These are phyloP conservation scores for Themeda triandra DNA, from an alignment of 176 grass and related monocot species.

Conservation along the genomic window DNA sequence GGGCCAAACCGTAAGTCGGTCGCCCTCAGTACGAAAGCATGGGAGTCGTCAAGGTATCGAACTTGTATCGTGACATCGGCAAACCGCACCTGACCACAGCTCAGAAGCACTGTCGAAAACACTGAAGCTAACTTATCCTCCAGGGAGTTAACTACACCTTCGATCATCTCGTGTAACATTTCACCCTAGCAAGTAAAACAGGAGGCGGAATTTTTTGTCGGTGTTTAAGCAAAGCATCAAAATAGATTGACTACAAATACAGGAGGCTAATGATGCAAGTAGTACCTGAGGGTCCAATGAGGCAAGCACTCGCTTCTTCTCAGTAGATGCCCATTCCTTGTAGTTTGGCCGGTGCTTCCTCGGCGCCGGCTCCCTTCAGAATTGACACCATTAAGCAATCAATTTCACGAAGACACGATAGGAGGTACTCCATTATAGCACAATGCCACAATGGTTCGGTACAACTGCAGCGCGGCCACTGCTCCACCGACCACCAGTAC, in stretches of 20 bases:
- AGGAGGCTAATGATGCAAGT: neutral
- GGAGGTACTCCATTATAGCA: neutral
- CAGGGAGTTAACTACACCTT: conserved; percentile 52
- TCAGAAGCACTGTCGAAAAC: conserved; percentile 47
- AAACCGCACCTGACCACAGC: conserved; percentile 51
- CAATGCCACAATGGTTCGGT: neutral
- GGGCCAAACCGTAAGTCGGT: conserved; percentile 46
- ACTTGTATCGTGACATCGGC: conserved; percentile 39
- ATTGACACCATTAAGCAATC: neutral
- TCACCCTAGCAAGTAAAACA: conserved; percentile 51
- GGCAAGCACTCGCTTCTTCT: conserved; percentile 58
- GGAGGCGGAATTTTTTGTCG: neutral
- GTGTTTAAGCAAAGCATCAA: neutral
- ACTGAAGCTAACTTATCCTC: conserved; percentile 37
- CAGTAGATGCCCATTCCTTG: conserved; percentile 38
- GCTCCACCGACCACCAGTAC: too few relatives aligned
- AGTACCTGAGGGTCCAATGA: conserved; percentile 62
- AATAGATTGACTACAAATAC: neutral
- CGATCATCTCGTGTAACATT: conserved; percentile 61
- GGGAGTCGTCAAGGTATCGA: conserved; percentile 44
- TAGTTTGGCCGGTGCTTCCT: conserved; percentile 33
- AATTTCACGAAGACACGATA: neutral
- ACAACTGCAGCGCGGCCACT: neutral
- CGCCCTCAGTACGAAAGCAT: conserved; percentile 38
- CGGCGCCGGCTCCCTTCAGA: conserved; percentile 49